Evolutionary conservation across 2,329 filamentous ascomycete genomes (phyloP).

Genomic region (Pseudofabraea citricarpa): DNA sequence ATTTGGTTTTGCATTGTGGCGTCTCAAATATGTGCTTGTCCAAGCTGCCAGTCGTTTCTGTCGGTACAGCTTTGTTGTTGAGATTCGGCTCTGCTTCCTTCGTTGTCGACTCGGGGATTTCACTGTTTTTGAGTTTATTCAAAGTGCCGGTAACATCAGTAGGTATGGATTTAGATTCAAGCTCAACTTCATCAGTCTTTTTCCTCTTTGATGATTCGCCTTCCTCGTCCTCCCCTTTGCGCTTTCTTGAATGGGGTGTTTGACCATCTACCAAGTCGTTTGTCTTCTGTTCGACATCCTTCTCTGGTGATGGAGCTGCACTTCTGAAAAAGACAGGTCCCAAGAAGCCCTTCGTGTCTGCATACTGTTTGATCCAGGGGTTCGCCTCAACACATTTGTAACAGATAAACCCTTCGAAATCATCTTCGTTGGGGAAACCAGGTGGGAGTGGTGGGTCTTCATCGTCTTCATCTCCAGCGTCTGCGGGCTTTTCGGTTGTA

Average conservation of each 20-base stretch:
- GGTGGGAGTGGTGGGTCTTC: conserved; percentile 68
- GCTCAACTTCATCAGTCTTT: conserved; percentile 26
- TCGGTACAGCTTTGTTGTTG: conserved; percentile 3
- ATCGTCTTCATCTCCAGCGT: conserved; percentile 34
- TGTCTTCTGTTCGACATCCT: conserved; percentile 22
- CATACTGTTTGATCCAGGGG: conserved; percentile 90
- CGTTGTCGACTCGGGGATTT: background rate
- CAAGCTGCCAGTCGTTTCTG: conserved; percentile 1
- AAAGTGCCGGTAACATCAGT: background rate
- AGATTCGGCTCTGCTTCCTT: background rate
- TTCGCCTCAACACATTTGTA: conserved; percentile 87
- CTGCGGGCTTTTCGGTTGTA: conserved; percentile 15
- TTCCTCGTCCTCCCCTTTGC: conserved; percentile 50
- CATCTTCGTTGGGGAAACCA: conserved; percentile 83
- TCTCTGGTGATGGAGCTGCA: conserved; percentile 22
- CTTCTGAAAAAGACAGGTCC: conserved; percentile 56
- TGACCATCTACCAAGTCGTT: conserved; percentile 13
- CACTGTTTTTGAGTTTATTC: background rate
- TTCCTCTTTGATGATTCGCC: conserved; percentile 41
- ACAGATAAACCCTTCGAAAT: conserved; percentile 87
- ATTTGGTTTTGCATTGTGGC: conserved; percentile 51
- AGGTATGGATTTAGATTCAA: background rate
- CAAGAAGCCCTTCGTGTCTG: conserved; percentile 74
- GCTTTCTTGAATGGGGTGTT: conserved; percentile 48
- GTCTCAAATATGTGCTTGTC: background rate